Base-by-base conservation (phyloP, 148 eudicot species). In the Silene uniflora region DNA sequence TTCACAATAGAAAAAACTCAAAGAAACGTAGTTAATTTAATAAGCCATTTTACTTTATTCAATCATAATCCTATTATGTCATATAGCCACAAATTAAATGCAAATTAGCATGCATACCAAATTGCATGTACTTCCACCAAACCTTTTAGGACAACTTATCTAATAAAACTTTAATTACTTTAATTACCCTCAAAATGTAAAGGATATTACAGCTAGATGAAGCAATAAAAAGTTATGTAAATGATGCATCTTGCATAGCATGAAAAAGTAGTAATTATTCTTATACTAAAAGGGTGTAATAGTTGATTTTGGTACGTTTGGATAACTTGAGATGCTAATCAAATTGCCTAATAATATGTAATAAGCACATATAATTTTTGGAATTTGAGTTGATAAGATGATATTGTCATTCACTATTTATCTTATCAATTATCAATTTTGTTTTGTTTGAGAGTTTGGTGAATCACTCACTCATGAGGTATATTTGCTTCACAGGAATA, bases 271-370 rank as follows among this genome's bases (percentile, higher is more conserved):
- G 64, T 10, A 75, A 75, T 55, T 35, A 67, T 67, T 76, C 67
- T 4, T 4, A 29, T 68, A 3, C 22, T 47, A 70, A 71, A 10
- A 24, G 62, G 29, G 65, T 18, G 8, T 21, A 66, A 46, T 18
- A 46, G 49, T 24, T 19, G 66, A 60, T 60, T 13, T 65, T 77
- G 55, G 46, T 11, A 70, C 68, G 80, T 29, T 19, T 61, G 62
- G 75, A 70, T 62, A 29, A 77, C 75, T n/a, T 76, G 22, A 60
- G 66, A 69, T 46, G 16, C 72, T 32, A 17, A 66, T 35, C 47
- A 32, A 66, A 66, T n/a, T 66, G 47, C 69, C 21, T 23, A 46
- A 14, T 47, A 68, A 69, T 69, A 69, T 52, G 56, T 52, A 52
- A 52, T 52, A 52, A 69, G 72, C 32, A n/a, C 32, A 46, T 11